Percentiles rank a stretch among this genome's conserved stretches.
phyloP scores from a whole-genome alignment of 306 rosid species.

The Malus orientalis region DNA sequence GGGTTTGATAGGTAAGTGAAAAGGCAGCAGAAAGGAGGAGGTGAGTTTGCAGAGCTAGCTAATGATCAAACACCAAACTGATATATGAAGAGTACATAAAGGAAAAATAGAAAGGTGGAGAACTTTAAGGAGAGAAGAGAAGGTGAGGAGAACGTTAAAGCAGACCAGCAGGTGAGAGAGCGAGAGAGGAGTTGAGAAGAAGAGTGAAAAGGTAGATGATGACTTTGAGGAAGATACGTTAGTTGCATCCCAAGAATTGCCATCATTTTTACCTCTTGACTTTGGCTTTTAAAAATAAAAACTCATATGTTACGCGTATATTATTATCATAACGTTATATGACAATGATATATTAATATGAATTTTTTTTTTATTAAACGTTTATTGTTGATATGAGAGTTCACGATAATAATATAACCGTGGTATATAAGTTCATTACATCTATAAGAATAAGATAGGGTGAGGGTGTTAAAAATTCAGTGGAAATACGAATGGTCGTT shows the following conservation, averaged over 20 bases:
- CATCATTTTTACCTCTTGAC: neutral
- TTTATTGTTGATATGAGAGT: too few species aligned
- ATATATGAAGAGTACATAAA: neutral
- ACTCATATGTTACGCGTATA: too few species aligned
- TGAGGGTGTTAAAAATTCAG: neutral
- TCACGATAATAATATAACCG: too few species aligned
- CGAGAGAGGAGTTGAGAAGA: slow-evolving; percentile 5
- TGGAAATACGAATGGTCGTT: slow-evolving; percentile 39
- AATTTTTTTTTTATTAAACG: too few species aligned
- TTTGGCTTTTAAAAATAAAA: too few species aligned
- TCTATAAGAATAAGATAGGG: too few species aligned
- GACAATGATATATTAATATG: too few species aligned
- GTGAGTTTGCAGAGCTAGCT: neutral
- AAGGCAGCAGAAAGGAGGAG: neutral
- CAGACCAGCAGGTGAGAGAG: neutral
- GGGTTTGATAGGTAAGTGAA: slow-evolving; percentile 9
- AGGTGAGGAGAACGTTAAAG: neutral
- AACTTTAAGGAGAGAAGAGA: slow-evolving; percentile 4
- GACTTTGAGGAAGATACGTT: slow-evolving; percentile 70
- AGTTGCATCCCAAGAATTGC: slow-evolving; percentile 25
- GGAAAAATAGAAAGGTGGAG: neutral
- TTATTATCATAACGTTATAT: too few species aligned
- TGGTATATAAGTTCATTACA: neutral
- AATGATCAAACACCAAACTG: neutral
- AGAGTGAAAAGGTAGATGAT: slow-evolving; percentile 23